Evolutionary conservation across 2,329 filamentous ascomycete species (phyloP), one percentile per base, ranked within the genome.

Genomic region (Colletotrichum sp.): DNA sequence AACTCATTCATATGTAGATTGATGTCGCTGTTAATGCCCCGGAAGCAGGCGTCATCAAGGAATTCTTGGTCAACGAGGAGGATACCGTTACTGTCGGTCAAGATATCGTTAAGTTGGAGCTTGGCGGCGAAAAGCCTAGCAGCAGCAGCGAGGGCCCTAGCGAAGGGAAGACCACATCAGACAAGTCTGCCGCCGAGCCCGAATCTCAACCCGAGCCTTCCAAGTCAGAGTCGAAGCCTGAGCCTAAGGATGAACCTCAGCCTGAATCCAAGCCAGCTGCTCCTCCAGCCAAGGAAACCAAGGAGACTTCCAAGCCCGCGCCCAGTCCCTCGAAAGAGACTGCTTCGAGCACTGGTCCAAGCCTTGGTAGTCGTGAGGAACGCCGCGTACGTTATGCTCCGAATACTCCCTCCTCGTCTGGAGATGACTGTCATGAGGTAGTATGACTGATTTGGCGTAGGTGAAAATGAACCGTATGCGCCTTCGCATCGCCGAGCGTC

Each of bases 401-500:
- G 8, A 16, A 30, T 16, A 12, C 44, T n/a, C 11, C 44, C 12
- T 22, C n/a, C 12, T 22, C 44, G n/a, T 22, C n/a, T 11, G 44
- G 44, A 13, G n/a, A 52, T 52, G 44, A 12, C 13, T 57, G 39
- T 15, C 39, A 6, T 25, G 16, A 27, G 57, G 55, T 72, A 15
- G 68, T 15, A 5, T 8, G 5, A 29, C 19, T 22, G 59, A 39
- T 19, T 29, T 5, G 11, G n/a, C 57, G 16, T 69, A 97, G 95
- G 95, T 99, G 82, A 99, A 99, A 91, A 99, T 99, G 97, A 99
- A 99, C 90, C 95, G 97, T 79, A 99, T 99, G 97, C 96, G 97
- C 79, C 92, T 99, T 77, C 94, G 97, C 78, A 99, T 99, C 80
- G 95, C 97, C 67, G 97, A 99, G 89, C 96, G 97, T 80, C 92